Base-by-base conservation (phyloP, 257 asterid genomes). In the Cordia subcordata region DNA sequence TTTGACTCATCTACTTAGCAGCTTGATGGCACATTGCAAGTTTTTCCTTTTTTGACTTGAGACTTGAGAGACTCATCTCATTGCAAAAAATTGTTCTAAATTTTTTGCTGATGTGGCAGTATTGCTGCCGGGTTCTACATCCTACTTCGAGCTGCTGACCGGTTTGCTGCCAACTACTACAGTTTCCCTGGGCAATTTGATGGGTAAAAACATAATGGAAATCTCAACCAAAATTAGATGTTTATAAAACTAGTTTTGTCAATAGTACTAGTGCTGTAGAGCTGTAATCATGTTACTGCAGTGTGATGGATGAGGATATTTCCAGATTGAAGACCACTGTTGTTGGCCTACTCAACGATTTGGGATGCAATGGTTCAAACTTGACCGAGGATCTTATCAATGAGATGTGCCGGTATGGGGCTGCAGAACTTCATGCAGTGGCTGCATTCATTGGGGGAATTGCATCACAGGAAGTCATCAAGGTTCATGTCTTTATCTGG, bases 351-450 rank as follows among this genome's bases (percentile, higher is more conserved):
- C 91, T 89, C 13, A 75, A 65, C 20, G 97, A 93, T 68, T 63
- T 81, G 68, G 97, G 99, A 54, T 86, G 87, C 87, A 89, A 86
- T 15, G 90, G 94, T 35, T 80, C 85, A 16, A 72, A 79, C 73
- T 72, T 93, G 67, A 77, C 84, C 5, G 99, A 93, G 74, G 99
- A 93, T 75, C 97, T 93, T 52, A 77, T 93, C 11, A 83, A 79
- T 55, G 97, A 93, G 84, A 89, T 93, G 73, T 90, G 97, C 58
- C 88, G 99, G 59, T 93, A 89, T 72, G 99, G 99, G 38, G 95
- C 94, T 56, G 75, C 95, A 10, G 99, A 93, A 74, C 96, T 93
- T 69, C 99, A 89, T 65, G 90, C 92, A 5, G 96, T 93, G 68
- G 96, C 96, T 17, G 94, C 97, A 75, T 74, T 86, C 47, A 71